Evolutionary conservation across 306 rosid species (phyloP), one percentile per base, ranked within the genome.

Genomic region (Corylus heterophylla): DNA sequence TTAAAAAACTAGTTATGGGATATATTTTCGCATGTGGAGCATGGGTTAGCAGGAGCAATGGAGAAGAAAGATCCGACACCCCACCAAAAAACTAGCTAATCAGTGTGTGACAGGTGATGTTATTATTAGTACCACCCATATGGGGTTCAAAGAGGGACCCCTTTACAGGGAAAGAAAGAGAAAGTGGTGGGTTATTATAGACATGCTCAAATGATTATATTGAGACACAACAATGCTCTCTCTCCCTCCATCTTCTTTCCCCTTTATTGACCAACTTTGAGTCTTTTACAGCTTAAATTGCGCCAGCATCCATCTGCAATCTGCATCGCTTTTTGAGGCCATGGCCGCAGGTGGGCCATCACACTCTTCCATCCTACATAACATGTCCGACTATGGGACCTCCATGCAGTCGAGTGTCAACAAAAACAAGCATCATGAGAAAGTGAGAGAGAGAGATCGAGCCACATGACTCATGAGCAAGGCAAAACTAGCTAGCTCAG

Each of bases 71-170:
- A 49, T 49, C 52, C 52, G 52, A 49, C 52, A 48, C 12, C 3
- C 52, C 14, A 11, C 51, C 10, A 49, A 48, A 8, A 63, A 48
- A 9, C 14, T 20, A 73, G 80, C 69, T 27, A 42, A 67, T 17
- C 47, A 78, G 44, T 45, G 77, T 79, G 78, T 71, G 83, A 76
- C 75, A 69, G 79, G 52, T 86, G 83, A 79, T 70, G 84, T 51
- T 62, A 84, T 81, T 29, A 84, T 83, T 69, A 4, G 73, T 69
- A 74, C 84, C 90, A 77, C 88, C 86, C 77, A 79, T 67, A 61
- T 44, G 75, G 87, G 90, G 90, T 81, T 76, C 80, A 76, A 83
- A 82, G 13, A 77, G 86, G 90, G 81, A 87, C 87, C 88, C 77
- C 39, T 44, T 12, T 42, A 74, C 76, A 89, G 76, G 31, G 75